Percentiles rank a stretch among this genome's conserved stretches.
Conservation (phyloP, 768 basidiomycete genomes). For the Amylocystis lapponica region DNA sequence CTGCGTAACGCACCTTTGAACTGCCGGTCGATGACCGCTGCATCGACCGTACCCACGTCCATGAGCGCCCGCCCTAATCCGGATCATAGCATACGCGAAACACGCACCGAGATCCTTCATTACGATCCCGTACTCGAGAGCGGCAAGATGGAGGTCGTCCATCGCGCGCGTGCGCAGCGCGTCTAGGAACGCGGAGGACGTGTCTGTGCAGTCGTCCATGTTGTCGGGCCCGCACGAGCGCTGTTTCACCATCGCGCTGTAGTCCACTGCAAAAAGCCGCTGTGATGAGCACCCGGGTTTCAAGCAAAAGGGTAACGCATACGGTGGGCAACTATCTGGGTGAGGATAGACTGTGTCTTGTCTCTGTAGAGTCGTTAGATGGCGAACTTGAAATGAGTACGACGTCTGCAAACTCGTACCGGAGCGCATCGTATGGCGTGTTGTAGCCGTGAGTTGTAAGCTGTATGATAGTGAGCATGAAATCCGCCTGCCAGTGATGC, state of each 20-base stretch:
- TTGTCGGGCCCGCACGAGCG: constrained; percentile 73
- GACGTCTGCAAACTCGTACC: constrained; percentile 14
- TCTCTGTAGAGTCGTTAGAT: constrained; percentile 31
- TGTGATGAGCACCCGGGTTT: neutral
- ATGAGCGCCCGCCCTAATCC: no score
- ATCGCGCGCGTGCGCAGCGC: constrained; percentile 77
- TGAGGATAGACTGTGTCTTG: constrained; percentile 83
- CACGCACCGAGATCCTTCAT: constrained; percentile 71
- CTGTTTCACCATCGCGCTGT: constrained; percentile 68
- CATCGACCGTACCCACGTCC: neutral
- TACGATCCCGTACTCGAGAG: constrained; percentile 78
- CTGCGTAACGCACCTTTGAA: no score
- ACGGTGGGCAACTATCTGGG: constrained; percentile 80
- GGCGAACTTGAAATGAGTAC: neutral
- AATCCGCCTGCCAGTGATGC: neutral
- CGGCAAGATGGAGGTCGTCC: constrained; percentile 81
- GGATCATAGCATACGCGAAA: neutral
- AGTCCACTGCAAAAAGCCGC: constrained; percentile 35
- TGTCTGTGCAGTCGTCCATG: constrained; percentile 63
- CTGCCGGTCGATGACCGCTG: constrained; percentile 81
- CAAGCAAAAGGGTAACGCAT: constrained; percentile 34
- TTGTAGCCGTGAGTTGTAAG: constrained; percentile 80
- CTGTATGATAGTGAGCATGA: constrained; percentile 21
- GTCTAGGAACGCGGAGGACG: constrained; percentile 74
- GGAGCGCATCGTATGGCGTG: constrained; percentile 73